Evolutionary conservation across 495 filamentous ascomycete species (phyloP).

Genomic region (Penicillium longicatenatum): DNA sequence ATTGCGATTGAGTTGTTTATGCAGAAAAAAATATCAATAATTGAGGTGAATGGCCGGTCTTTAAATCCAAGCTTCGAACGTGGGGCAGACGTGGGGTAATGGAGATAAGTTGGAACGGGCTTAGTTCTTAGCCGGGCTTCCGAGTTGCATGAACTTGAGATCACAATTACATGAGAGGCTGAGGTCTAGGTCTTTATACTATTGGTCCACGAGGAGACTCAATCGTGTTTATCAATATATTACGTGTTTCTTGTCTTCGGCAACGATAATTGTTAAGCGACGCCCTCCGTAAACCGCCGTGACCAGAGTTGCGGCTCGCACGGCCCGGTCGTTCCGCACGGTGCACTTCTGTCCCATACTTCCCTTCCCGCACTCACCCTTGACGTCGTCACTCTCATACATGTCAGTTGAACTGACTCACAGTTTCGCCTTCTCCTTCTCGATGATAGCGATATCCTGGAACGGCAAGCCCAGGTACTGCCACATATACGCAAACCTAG

Average conservation of each 20-base stretch:
- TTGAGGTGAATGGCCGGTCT: not conserved
- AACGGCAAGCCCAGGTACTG: conserved; percentile 40
- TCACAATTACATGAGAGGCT: not conserved
- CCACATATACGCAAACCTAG: conserved; percentile 44
- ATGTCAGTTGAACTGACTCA: conserved; percentile 2
- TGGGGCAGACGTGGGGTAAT: conserved; percentile 24
- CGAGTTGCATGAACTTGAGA: not conserved
- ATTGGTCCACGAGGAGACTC: not conserved
- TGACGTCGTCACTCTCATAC: not conserved
- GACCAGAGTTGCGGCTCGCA: not conserved
- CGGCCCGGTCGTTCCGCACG: conserved; percentile 7
- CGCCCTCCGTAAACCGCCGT: not conserved
- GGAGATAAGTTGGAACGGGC: conserved; percentile 21
- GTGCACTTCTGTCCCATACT: not conserved
- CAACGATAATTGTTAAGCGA: not conserved
- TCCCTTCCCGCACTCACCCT: no score
- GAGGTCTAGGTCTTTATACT: not conserved
- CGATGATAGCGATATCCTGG: conserved; percentile 32
- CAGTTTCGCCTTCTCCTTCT: conserved; percentile 27
- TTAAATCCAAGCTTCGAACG: conserved; percentile 2
- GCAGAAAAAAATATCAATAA: not conserved
- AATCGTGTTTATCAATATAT: not conserved
- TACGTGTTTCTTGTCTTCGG: not conserved
- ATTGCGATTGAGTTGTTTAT: not conserved
- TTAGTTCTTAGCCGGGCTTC: conserved; percentile 22